Conservation (phyloP, 2,329 filamentous ascomycete genomes). For the Parasarocladium wereldwijsianum region DNA sequence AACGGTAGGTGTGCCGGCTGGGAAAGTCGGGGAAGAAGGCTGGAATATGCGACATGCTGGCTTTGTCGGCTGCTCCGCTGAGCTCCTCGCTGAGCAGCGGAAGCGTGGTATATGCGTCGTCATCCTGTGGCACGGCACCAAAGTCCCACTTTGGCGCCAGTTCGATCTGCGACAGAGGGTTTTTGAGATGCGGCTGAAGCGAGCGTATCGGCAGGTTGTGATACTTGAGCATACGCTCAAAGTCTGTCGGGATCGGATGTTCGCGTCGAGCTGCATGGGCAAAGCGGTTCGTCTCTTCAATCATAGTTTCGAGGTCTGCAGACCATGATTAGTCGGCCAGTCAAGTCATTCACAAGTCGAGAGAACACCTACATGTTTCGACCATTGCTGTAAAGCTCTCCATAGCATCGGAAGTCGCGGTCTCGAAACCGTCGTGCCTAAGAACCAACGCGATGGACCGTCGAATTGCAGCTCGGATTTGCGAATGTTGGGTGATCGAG, state of each 20-base stretch:
- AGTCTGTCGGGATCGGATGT: conserved; percentile 40
- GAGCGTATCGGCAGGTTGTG: conserved; percentile 36
- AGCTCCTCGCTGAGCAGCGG: conserved; percentile 38
- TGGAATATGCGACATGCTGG: conserved; percentile 40
- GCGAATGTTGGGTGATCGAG: conserved; percentile 16
- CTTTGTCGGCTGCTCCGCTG: conserved; percentile 42
- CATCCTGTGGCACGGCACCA: conserved; percentile 18
- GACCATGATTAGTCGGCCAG: conserved; percentile 10
- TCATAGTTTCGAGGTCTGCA: conserved; percentile 33
- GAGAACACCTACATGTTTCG: conserved; percentile 36
- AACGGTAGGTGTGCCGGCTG: conserved; percentile 48
- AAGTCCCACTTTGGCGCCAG: conserved; percentile 24
- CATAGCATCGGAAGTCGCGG: conserved; percentile 38
- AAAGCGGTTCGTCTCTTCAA: conserved; percentile 30
- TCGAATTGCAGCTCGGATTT: conserved; percentile 26
- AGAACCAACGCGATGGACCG: conserved; percentile 41
- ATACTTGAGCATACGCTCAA: conserved; percentile 33
- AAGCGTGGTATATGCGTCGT: conserved; percentile 24
- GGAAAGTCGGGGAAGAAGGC: conserved; percentile 45
- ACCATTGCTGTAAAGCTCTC: conserved; percentile 41
- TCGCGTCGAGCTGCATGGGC: conserved; percentile 35
- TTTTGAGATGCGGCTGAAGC: conserved; percentile 40
- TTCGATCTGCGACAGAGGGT: conserved; percentile 28
- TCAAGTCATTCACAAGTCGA: conserved; percentile 6
- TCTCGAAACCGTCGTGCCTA: conserved; percentile 42